Base-by-base conservation (phyloP, 371 early-diverging fungal genomes). In the Apophysomyces variabilis region DNA sequence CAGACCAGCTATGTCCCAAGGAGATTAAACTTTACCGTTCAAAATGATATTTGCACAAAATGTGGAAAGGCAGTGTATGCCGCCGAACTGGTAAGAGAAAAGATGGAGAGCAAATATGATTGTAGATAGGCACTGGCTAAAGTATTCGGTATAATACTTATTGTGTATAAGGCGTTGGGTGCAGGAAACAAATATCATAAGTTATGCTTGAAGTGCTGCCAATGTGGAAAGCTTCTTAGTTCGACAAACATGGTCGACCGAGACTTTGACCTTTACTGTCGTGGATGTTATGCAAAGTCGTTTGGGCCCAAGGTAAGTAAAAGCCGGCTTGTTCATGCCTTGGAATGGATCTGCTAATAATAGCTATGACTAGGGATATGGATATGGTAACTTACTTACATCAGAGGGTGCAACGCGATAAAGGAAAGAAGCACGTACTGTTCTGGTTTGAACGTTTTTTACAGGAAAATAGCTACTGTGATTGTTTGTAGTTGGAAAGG, bases 121-220 rank as follows among this genome's bases (percentile, higher is more conserved):
- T 26, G 3, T 26, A 26, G 3, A 26, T 26, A 26, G 32, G 32
- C 32, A 3, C 32, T 1, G 32, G 13, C 60, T 57, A 39, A 8
- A 38, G 6, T 38, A 35, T 43, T 6, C 8, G 32, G 7, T 8
- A 41, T 39, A 35, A 38, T 62, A 9, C 7, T 61, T 26, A 26
- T 26, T 26, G 32, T 26, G 32, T 3, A 3, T 26, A 26, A 75
- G 76, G 76, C 72, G 3, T 68, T 77, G 45, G 84, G 78, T 8
- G 84, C 81, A 7, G 78, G 78, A 4, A 83, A 83, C 58, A 83
- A 83, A 50, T 83, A 80, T 39, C 84, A 83, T 61, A 80, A 78
- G 45, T 38, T 72, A 26, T 83, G 84, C 38, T 60, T 80, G 18
- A 79, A 77, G 43, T 83, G 81, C 63, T 72, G 60, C 36, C 62